Percentiles rank a stretch among this genome's conserved stretches.
phyloP scores from a whole-genome alignment of 2,329 filamentous ascomycete genomes.

The Colletotrichum liaoningense region DNA sequence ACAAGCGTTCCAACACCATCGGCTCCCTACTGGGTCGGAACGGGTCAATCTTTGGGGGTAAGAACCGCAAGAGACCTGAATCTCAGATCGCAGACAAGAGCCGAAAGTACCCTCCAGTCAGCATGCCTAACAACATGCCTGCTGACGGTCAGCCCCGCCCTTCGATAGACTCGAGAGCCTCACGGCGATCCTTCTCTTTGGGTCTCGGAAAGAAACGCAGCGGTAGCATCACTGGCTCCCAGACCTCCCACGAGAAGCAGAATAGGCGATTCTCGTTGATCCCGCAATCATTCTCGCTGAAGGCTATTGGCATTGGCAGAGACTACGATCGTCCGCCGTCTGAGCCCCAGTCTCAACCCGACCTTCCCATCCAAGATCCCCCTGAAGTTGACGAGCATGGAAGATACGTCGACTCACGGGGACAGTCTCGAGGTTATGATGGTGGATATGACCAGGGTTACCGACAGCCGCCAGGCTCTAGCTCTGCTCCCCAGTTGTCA shows the following conservation, averaged over 20 bases:
- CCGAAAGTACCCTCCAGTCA: conserved; percentile 87
- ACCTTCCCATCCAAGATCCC: conserved; percentile 63
- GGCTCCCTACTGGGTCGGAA: conserved; percentile 86
- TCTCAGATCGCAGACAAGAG: conserved; percentile 50
- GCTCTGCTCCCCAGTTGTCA: conserved; percentile 44
- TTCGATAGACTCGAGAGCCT: conserved; percentile 76
- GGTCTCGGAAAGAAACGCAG: conserved; percentile 78
- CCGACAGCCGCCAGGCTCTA: conserved; percentile 32
- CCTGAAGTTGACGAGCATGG: conserved; percentile 50
- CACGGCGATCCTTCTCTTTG: conserved; percentile 77
- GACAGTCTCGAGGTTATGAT: conserved; percentile 33
- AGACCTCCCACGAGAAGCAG: conserved; percentile 67
- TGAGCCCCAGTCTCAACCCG: conserved; percentile 61
- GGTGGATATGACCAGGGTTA: conserved; percentile 31
- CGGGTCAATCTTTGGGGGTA: conserved; percentile 81
- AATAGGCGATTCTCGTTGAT: conserved; percentile 78
- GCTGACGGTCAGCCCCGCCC: conserved; percentile 68
- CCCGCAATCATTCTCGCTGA: conserved; percentile 72
- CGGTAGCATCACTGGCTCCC: conserved; percentile 71
- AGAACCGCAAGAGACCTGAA: conserved; percentile 63
- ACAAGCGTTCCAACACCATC: conserved; percentile 81
- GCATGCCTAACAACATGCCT: conserved; percentile 81
- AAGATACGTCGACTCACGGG: conserved; percentile 46
- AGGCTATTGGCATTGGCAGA: conserved; percentile 70
- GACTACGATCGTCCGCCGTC: conserved; percentile 60